A percentile compares a stretch with the other conserved stretches of the same genome.
Evolutionary conservation across 2,329 filamentous ascomycete species (phyloP).

Genomic region (Aotearoamyces nothofagi): DNA sequence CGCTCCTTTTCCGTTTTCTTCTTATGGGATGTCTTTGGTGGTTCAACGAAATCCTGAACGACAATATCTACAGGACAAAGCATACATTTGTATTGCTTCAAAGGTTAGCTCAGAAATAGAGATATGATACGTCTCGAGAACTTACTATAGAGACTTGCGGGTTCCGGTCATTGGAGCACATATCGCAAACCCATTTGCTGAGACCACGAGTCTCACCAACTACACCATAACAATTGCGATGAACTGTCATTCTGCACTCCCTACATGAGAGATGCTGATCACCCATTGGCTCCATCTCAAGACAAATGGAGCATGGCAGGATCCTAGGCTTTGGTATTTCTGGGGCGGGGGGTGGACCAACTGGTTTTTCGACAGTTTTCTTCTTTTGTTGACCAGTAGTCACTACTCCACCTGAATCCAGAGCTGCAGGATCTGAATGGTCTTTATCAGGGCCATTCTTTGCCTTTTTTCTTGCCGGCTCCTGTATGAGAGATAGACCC

Average conservation of each 20-base stretch:
- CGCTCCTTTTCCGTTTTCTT: constrained; percentile 90
- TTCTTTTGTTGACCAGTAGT: constrained; percentile 27
- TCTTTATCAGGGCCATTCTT: constrained; percentile 39
- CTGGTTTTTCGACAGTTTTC: constrained; percentile 43
- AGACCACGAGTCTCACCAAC: constrained; percentile 46
- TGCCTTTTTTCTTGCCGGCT: constrained; percentile 50
- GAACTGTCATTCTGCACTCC: constrained; percentile 83
- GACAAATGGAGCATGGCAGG: constrained; percentile 77
- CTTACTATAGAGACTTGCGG: constrained; percentile 81
- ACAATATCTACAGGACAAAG: constrained; percentile 75
- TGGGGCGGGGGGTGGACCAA: constrained; percentile 51
- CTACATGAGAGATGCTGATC: constrained; percentile 66
- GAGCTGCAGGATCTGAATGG: constrained; percentile 25
- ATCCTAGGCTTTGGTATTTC: constrained; percentile 65
- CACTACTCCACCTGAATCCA: constrained; percentile 24
- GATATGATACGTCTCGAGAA: constrained; percentile 9
- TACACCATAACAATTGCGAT: constrained; percentile 86
- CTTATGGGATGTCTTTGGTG: constrained; percentile 61
- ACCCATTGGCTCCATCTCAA: constrained; percentile 52
- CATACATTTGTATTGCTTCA: constrained; percentile 75
- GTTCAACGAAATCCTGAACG: constrained; percentile 70
- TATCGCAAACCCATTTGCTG: constrained; percentile 87
- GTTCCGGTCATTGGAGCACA: constrained; percentile 87
- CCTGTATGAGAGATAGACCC: constrained; percentile 20
- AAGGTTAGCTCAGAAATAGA: constrained; percentile 14